A percentile compares a stretch with the other conserved stretches of the same genome.
phyloP scores from a whole-genome alignment of 2,329 filamentous ascomycete genomes.

The Leptographium galeiforme region DNA sequence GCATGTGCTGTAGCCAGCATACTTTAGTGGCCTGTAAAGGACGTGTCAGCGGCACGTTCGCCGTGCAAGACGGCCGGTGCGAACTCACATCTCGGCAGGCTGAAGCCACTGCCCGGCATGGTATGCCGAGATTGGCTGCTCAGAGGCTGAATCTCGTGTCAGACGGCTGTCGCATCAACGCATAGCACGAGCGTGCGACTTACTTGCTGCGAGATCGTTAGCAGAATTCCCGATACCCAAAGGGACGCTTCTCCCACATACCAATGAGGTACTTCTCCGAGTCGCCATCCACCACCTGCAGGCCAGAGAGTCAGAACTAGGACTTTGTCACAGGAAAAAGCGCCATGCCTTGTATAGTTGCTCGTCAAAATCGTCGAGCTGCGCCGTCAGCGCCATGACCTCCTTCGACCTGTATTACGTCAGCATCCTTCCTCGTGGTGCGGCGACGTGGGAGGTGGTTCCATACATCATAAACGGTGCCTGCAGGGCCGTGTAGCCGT shows the following conservation, averaged over 20 bases:
- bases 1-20: constrained; percentile 85
- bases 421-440: not conserved
- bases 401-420: constrained; percentile 46
- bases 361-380: constrained; percentile 94
- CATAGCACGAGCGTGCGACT: not conserved
- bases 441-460: too few relatives aligned
- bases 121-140: constrained; percentile 87
- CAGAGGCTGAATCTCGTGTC: constrained; percentile 35
- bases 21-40: constrained; percentile 59
- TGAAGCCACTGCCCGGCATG: constrained; percentile 91
- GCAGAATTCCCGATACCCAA: not conserved
- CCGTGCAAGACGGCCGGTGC: too few relatives aligned
- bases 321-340: not conserved
- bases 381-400: constrained; percentile 95
- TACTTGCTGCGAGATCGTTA: constrained; percentile 8
- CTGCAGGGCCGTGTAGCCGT: constrained; percentile 67
- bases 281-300: constrained; percentile 61
- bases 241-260: constrained; percentile 19
- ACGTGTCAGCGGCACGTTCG: not conserved
- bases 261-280: constrained; percentile 73
- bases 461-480: constrained; percentile 77
- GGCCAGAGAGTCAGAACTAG: not conserved
- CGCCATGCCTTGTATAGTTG: constrained; percentile 67
- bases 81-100: constrained; percentile 49
- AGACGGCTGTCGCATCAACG: not conserved